Percentiles rank a stretch among this genome's conserved stretches.
These are phyloP conservation scores for Tolypocladium album DNA, from an alignment of 2,329 filamentous ascomycete species.

Conservation along the genomic window DNA sequence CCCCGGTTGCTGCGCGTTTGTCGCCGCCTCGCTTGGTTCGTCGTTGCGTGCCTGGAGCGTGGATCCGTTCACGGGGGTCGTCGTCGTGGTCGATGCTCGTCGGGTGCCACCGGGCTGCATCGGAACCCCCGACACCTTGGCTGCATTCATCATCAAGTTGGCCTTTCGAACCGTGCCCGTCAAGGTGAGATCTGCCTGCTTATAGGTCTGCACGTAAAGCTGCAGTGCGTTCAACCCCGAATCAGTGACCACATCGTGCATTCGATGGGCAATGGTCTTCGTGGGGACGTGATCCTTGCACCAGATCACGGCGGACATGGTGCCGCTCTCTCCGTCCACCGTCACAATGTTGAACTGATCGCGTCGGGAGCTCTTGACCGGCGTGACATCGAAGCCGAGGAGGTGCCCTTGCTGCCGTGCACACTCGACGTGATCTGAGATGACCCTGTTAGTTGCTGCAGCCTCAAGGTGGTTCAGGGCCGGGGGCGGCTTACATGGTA, in stretches of 20 bases:
- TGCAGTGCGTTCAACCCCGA: slow-evolving; percentile 72
- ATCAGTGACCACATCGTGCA: slow-evolving; percentile 65
- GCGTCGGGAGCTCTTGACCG: slow-evolving; percentile 78
- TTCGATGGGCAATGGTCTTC: slow-evolving; percentile 64
- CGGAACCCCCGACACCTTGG: slow-evolving; percentile 36
- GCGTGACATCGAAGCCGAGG: slow-evolving; percentile 82
- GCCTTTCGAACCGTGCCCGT: slow-evolving; percentile 92
- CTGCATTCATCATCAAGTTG: slow-evolving; percentile 58
- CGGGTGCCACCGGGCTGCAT: slow-evolving; percentile 28
- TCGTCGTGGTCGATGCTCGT: slow-evolving; percentile 43
- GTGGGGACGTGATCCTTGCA: slow-evolving; percentile 77
- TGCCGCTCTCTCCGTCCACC: slow-evolving; percentile 69
- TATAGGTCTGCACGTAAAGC: slow-evolving; percentile 79
- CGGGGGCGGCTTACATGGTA: slow-evolving; percentile 29
- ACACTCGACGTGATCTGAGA: slow-evolving; percentile 64
- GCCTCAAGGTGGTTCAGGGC: background rate
- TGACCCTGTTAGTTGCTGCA: slow-evolving; percentile 4
- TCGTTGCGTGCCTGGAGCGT: slow-evolving; percentile 12
- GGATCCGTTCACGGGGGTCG: slow-evolving; percentile 11
- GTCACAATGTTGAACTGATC: slow-evolving; percentile 73
- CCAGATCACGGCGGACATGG: slow-evolving; percentile 79
- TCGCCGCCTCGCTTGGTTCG: slow-evolving; percentile 14
- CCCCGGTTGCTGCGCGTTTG: slow-evolving; percentile 23
- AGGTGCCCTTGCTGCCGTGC: slow-evolving; percentile 73
- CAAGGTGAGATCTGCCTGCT: slow-evolving; percentile 83